Percentiles rank a stretch among this genome's conserved stretches.
Conservation (phyloP, 805 yeast genomes). For the Hanseniaspora mollemarum region DNA sequence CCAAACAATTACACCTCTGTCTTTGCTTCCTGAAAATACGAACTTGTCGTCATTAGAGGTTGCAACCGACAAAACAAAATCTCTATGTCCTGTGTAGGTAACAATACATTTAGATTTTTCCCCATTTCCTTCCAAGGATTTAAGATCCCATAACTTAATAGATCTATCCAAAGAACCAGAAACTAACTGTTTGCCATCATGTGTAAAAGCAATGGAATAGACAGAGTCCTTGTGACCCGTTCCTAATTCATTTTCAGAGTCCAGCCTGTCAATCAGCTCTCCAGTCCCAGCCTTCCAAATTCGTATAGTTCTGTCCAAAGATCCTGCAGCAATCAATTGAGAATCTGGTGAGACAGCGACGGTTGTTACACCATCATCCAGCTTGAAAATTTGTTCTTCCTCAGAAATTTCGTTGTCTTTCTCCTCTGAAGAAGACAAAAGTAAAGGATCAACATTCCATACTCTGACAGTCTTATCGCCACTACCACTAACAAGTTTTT, state of each 20-base stretch:
- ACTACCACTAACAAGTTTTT: constrained; percentile 84
- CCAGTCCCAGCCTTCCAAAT: constrained; percentile 96
- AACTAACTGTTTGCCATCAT: constrained; percentile 82
- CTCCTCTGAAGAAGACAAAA: constrained; percentile 15
- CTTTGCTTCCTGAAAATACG: constrained; percentile 88
- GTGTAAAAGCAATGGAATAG: constrained; percentile 85
- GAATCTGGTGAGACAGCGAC: constrained; percentile 97
- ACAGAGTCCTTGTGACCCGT: constrained; percentile 96
- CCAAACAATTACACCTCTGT: constrained; percentile 95
- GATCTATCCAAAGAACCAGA: constrained; percentile 93
- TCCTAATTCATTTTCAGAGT: constrained; percentile 73
- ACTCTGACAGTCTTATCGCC: constrained; percentile 94
- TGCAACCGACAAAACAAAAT: constrained; percentile 87
- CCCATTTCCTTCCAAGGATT: constrained; percentile 29
- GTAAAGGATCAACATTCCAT: constrained; percentile 56
- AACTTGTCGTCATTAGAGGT: constrained; percentile 87
- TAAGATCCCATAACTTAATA: constrained; percentile 88
- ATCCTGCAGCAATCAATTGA: constrained; percentile 87
- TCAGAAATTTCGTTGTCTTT: background rate
- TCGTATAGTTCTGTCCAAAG: constrained; percentile 86
- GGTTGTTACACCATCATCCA: constrained; percentile 96
- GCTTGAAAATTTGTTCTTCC: constrained; percentile 47
- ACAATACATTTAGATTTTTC: constrained; percentile 54
- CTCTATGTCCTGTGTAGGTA: constrained; percentile 91
- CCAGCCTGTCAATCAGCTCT: constrained; percentile 80